phyloP scores from a whole-genome alignment of 108 stramenopile species.

The Cyclotella sp. region DNA sequence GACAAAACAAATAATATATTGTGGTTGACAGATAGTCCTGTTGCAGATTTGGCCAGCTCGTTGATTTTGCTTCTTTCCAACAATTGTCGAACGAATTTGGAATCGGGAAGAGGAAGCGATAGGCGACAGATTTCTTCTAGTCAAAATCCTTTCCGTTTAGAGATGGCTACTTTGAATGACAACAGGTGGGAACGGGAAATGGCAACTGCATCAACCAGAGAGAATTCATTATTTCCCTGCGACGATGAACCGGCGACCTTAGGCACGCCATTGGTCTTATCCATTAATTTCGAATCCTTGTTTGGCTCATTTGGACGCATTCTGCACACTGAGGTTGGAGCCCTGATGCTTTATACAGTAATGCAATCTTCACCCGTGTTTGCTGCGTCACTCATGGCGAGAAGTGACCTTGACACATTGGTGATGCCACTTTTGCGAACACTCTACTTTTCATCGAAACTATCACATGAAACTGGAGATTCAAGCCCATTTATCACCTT shows the following conservation, averaged over 20 bases:
- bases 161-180: constrained; percentile 65
- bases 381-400: constrained; percentile 66
- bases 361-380: constrained; percentile 75
- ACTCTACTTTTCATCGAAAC: constrained; percentile 42
- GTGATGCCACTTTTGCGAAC: constrained; percentile 73
- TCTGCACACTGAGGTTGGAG: constrained; percentile 74
- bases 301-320: constrained; percentile 71
- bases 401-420: constrained; percentile 76
- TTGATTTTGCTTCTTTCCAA: constrained; percentile 66
- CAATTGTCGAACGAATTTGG: constrained; percentile 56
- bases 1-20: constrained; percentile 73
- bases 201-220: background rate
- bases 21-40: constrained; percentile 71
- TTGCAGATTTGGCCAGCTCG: constrained; percentile 70
- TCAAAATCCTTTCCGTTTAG: constrained; percentile 64
- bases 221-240: constrained; percentile 26
- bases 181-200: constrained; percentile 66
- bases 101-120: constrained; percentile 14
- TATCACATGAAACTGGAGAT: constrained; percentile 11
- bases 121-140: background rate
- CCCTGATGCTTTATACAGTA: constrained; percentile 74
- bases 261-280: constrained; percentile 12
- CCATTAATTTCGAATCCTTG: constrained; percentile 78
- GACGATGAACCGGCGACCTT: background rate
- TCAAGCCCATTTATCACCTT: constrained; percentile 6